Percentiles rank a stretch among this genome's conserved stretches.
Conservation (phyloP, 2,329 filamentous ascomycete genomes). For the Colletotrichum cereale region DNA sequence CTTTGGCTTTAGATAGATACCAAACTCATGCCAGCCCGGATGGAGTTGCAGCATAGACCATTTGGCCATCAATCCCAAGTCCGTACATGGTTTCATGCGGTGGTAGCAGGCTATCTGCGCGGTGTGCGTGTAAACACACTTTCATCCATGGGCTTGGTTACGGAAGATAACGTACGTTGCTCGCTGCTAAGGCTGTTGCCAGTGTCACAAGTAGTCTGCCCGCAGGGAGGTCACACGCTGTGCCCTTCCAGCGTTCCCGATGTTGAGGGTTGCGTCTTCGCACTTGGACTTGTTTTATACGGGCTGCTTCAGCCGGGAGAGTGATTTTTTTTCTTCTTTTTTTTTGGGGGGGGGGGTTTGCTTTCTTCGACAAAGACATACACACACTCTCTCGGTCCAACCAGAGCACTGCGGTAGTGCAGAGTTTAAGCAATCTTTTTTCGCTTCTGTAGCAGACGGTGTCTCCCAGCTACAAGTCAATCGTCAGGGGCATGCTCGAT, state of each 20-base stretch:
- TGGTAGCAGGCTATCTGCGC: background rate
- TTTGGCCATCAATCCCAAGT: background rate
- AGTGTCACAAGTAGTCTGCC: background rate
- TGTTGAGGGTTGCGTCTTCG: background rate
- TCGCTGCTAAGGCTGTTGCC: background rate
- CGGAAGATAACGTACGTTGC: background rate
- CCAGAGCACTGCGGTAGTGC: background rate
- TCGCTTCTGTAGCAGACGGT: background rate
- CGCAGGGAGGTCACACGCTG: background rate
- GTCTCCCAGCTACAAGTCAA: background rate
- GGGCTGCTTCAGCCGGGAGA: background rate
- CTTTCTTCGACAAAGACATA: background rate
- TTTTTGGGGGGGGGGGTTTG: too few species aligned
- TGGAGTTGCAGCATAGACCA: slow-evolving; percentile 19
- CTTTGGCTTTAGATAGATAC: slow-evolving; percentile 35
- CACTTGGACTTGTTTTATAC: background rate
- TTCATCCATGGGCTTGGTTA: background rate
- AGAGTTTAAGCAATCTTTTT: background rate
- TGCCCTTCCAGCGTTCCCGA: background rate
- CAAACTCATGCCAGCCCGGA: slow-evolving; percentile 19
- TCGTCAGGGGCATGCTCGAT: background rate
- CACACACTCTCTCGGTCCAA: background rate
- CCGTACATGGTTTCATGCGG: background rate
- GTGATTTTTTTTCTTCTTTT: too few species aligned
- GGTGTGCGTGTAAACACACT: background rate